Conservation (phyloP, 2,329 filamentous ascomycete species). For the Ophiostoma pallidulum region DNA sequence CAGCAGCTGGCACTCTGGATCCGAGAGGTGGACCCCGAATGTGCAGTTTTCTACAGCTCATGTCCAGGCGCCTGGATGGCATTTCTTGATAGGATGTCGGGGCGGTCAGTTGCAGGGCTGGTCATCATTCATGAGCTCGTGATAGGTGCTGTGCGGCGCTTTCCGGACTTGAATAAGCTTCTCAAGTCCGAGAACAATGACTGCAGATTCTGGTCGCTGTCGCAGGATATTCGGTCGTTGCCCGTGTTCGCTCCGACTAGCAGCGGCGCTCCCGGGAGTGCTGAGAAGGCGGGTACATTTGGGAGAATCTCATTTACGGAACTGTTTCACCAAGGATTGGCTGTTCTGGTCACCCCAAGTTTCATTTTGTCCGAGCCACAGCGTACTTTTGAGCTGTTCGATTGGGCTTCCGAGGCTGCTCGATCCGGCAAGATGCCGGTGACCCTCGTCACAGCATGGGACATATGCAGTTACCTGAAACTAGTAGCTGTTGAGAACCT, state of each 20-base stretch:
- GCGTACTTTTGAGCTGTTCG: slow-evolving; percentile 28
- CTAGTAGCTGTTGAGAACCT: slow-evolving; percentile 28
- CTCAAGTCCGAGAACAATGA: slow-evolving; percentile 18
- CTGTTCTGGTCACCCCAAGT: slow-evolving; percentile 40
- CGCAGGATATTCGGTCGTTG: slow-evolving; percentile 23
- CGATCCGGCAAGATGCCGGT: slow-evolving; percentile 13
- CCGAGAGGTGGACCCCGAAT: slow-evolving; percentile 28
- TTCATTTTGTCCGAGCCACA: slow-evolving; percentile 38
- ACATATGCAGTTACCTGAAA: slow-evolving; percentile 28
- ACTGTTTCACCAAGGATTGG: slow-evolving; percentile 36
- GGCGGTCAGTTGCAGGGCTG: slow-evolving; percentile 20
- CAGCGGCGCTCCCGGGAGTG: too few relatives aligned
- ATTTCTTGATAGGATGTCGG: slow-evolving; percentile 26
- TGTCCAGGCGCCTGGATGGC: slow-evolving; percentile 37
- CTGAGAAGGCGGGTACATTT: slow-evolving; percentile 15
- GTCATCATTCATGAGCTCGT: slow-evolving; percentile 39
- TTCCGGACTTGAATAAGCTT: slow-evolving; percentile 29
- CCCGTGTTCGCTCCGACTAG: slow-evolving; percentile 28
- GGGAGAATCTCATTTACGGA: slow-evolving; percentile 29
- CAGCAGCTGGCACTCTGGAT: slow-evolving; percentile 38
- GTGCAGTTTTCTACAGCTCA: slow-evolving; percentile 33
- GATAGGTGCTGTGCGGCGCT: slow-evolving; percentile 28
- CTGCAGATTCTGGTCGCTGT: slow-evolving; percentile 32
- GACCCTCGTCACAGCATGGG: slow-evolving; percentile 28
- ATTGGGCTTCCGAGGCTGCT: slow-evolving; percentile 28